phyloP scores from a whole-genome alignment of 2,329 filamentous ascomycete species.

The Verticillium nonalfalfae region DNA sequence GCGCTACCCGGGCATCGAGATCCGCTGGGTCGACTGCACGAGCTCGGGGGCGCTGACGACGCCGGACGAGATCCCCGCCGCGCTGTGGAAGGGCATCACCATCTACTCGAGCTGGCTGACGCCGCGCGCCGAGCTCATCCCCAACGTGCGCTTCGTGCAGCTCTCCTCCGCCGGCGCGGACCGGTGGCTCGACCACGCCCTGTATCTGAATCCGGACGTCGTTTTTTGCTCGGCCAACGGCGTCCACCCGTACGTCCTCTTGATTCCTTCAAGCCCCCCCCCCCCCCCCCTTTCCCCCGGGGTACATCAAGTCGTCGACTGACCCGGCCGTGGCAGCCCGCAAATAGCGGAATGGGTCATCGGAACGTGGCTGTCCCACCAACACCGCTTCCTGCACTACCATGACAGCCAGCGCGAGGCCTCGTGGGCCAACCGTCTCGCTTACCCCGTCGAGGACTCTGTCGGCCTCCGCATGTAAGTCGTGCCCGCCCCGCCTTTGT shows the following conservation, averaged over 20 bases:
- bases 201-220: constrained; percentile 25
- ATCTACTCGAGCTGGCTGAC: constrained; percentile 25
- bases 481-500: no score
- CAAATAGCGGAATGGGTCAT: constrained; percentile 54
- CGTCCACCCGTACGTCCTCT: constrained; percentile 28
- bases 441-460: constrained; percentile 30
- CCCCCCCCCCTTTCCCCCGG: no score
- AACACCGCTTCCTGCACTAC: constrained; percentile 38
- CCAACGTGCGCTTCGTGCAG: constrained; percentile 36
- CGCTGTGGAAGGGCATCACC: constrained; percentile 33
- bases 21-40: constrained; percentile 24
- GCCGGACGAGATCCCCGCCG: constrained; percentile 19
- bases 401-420: constrained; percentile 34
- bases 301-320: neutral
- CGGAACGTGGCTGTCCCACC: constrained; percentile 40
- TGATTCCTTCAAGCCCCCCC: neutral
- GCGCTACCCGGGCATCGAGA: constrained; percentile 28
- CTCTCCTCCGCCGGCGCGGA: constrained; percentile 36
- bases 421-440: constrained; percentile 31
- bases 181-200: constrained; percentile 26
- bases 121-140: constrained; percentile 21
- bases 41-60: constrained; percentile 10
- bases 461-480: constrained; percentile 44
- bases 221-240: constrained; percentile 34
- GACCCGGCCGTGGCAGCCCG: constrained; percentile 26